Evolutionary conservation across 2,329 filamentous ascomycete genomes (phyloP).

Genomic region (Myriosclerotinia duriaeana): DNA sequence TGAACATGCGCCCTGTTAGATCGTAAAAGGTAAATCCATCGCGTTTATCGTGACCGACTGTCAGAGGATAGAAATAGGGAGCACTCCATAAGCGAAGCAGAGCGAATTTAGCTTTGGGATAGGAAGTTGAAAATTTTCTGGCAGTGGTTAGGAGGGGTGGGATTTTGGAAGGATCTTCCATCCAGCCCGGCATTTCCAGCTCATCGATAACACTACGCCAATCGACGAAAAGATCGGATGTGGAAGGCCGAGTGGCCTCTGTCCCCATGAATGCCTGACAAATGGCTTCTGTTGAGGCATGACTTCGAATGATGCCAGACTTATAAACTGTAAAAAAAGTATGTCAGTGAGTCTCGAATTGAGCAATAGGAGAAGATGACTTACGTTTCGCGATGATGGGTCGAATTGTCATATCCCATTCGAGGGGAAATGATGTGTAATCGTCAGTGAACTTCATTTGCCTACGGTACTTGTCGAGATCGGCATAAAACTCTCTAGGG

Average conservation of each 20-base stretch:
- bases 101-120: constrained; percentile 44
- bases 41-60: constrained; percentile 45
- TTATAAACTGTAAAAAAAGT: constrained; percentile 44
- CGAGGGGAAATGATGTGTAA: constrained; percentile 39
- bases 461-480: constrained; percentile 30
- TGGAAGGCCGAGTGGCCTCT: constrained; percentile 42
- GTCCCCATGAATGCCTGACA: constrained; percentile 44
- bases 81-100: constrained; percentile 49
- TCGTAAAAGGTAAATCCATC: constrained; percentile 45
- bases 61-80: constrained; percentile 51
- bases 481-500: constrained; percentile 42
- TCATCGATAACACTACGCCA: constrained; percentile 38
- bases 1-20: constrained; percentile 46
- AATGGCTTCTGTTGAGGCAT: constrained; percentile 33
- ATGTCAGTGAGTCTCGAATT: neutral
- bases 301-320: constrained; percentile 46
- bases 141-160: constrained; percentile 42
- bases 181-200: constrained; percentile 33
- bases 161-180: constrained; percentile 42
- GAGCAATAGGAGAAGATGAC: constrained; percentile 13
- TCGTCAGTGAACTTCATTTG: constrained; percentile 35
- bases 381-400: constrained; percentile 46
- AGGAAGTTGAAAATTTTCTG: constrained; percentile 36
- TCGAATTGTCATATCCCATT: constrained; percentile 45
- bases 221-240: constrained; percentile 48